Evolutionary conservation across 2,329 filamentous ascomycete species (phyloP), one percentile per base, ranked within the genome.

Genomic region (Monilinia aucupariae): DNA sequence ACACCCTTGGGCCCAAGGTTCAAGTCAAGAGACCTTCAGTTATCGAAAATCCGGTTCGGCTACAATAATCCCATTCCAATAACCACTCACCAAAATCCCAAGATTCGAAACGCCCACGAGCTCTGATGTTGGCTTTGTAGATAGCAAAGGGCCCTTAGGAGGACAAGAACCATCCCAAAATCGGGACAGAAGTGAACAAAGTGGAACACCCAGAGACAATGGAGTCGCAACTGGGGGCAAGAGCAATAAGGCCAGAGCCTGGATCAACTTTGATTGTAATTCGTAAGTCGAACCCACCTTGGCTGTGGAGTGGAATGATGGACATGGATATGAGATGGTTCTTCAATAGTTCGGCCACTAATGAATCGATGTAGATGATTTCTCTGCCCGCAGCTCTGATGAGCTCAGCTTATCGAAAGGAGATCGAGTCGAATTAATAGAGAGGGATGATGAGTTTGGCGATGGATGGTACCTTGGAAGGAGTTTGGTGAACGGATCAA

Each of bases 341-440:
- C 25, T 32, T 34, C 32, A 48, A 49, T 58, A 32, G 47, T 47
- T 37, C 30, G 45, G 45, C n/a, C 27, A 34, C 39, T 58, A 30
- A 51, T 49, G 20, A 41, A 3, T 47, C 39, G 15, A 54, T 20
- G 39, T 66, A 96, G 91, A 99, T 78, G 92, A 97, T 77, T 97
- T 99, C 75, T 81, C 87, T 70, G 92, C 93, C 64, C 87, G 94
- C 69, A 96, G 92, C 76, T 89, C 90, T 64, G 94, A 99, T 77
- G 94, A 99, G 80, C 82, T 99, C 73, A 96, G 86, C 70, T 81
- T 99, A 68, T 81, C 85, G 62, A 96, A 96, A 73, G 92, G 90
- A 70, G 90, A 94, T 72, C 85, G 89, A 67, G 88, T 96, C 66
- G 88, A 93, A 78, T 78, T 96, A 66, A 85, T 93, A 67, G 90